A percentile compares a stretch with the other conserved stretches of the same genome.
phyloP scores from a whole-genome alignment of 148 eudicot species.

The Spergularia bocconei region DNA sequence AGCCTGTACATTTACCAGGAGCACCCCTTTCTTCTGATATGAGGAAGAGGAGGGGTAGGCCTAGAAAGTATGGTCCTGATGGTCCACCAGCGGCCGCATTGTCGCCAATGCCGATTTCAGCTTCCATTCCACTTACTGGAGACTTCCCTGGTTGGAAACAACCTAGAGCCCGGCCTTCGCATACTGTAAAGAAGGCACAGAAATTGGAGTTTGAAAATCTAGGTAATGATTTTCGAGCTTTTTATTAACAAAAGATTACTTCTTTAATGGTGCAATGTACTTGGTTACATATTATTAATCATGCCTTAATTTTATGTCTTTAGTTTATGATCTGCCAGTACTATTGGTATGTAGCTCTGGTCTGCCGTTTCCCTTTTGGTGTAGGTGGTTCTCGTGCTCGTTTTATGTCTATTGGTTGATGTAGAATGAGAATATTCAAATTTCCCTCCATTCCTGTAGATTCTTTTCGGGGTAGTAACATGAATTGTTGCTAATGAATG shows the following conservation, averaged over 20 bases:
- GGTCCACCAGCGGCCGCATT: conserved; percentile 51
- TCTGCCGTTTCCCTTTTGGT: background rate
- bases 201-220: conserved; percentile 50
- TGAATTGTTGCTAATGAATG: background rate
- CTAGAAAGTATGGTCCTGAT: conserved; percentile 77
- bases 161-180: conserved; percentile 45
- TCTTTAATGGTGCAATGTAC: too few relatives aligned
- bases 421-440: conserved; percentile 4
- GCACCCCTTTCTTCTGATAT: conserved; percentile 22
- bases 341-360: background rate
- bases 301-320: too few relatives aligned
- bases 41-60: conserved; percentile 85
- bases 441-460: background rate
- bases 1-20: conserved; percentile 33
- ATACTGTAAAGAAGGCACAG: conserved; percentile 58
- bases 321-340: background rate
- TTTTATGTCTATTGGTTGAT: background rate
- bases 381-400: background rate
- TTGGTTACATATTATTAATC: too few relatives aligned
- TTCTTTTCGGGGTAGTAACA: conserved; percentile 5
- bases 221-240: conserved; percentile 36
- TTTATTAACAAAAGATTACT: background rate
- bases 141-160: conserved; percentile 80
- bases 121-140: conserved; percentile 83
- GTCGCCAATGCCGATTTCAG: conserved; percentile 93